A percentile compares a stretch with the other conserved stretches of the same genome.
Evolutionary conservation across 148 eudicot species (phyloP).

Genomic region (Rhododendron molle): DNA sequence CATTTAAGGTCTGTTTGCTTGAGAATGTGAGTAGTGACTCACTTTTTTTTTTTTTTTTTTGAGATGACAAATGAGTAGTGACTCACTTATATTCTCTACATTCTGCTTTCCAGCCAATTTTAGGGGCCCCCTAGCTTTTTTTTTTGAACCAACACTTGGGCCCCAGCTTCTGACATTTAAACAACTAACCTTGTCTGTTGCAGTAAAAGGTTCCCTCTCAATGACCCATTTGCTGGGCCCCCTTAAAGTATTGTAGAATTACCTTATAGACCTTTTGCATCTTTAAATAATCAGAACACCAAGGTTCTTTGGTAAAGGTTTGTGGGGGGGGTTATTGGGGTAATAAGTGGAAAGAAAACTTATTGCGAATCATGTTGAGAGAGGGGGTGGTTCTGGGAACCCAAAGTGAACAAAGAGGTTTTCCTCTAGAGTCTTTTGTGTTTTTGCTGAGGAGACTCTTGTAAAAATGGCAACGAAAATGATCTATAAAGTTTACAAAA

Average conservation of each 20-base stretch:
- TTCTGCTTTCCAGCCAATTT: slow-evolving; percentile 12
- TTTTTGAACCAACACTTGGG: not conserved
- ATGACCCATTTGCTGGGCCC: not conserved
- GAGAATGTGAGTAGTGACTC: not conserved
- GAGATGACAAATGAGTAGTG: no score
- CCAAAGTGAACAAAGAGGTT: not conserved
- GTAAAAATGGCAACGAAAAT: not conserved
- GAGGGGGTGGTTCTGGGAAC: no score
- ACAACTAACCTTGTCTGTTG: not conserved
- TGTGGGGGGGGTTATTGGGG: no score
- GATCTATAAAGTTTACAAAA: not conserved
- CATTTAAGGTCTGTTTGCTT: not conserved
- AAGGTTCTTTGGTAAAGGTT: no score
- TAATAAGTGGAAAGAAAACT: no score
- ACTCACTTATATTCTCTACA: slow-evolving; percentile 1
- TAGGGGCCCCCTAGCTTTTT: not conserved
- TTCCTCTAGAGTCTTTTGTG: not conserved
- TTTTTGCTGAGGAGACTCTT: not conserved
- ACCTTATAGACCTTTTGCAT: not conserved
- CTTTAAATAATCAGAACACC: not conserved
- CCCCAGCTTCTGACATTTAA: not conserved
- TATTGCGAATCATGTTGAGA: no score
- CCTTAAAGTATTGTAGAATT: not conserved
- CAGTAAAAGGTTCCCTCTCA: not conserved
- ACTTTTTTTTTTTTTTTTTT: no score